Percentiles rank a stretch among this genome's conserved stretches.
Conservation (phyloP, 129 eudicot genomes). For the Artemisia argyi region DNA sequence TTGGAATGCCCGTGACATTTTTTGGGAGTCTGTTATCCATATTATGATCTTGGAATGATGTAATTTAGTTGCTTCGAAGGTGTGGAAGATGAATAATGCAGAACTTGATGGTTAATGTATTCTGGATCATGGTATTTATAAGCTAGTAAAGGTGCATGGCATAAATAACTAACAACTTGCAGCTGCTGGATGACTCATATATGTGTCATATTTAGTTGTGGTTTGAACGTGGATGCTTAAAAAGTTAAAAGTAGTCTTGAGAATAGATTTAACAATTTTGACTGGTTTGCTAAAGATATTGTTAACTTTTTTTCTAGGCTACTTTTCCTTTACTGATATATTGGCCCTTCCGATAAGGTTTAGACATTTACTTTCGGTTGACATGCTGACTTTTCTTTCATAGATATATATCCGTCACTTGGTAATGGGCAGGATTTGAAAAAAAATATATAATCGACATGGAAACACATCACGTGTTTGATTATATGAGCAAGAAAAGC, state of each 20-base stretch:
- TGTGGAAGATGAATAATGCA: neutral
- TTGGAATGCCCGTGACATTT: constrained; percentile 1
- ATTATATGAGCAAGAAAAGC: too few species aligned
- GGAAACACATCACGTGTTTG: too few species aligned
- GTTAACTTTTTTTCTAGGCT: neutral
- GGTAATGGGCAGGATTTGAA: neutral
- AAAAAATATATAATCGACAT: too few species aligned
- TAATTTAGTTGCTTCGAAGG: neutral
- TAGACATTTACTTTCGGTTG: neutral
- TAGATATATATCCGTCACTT: neutral
- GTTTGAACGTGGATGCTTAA: too few species aligned
- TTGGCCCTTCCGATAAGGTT: neutral
- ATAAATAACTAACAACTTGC: too few species aligned
- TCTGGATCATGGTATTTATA: neutral
- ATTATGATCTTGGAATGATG: neutral
- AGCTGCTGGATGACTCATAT: too few species aligned
- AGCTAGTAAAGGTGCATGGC: too few species aligned
- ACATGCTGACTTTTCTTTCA: neutral
- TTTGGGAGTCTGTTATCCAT: constrained; percentile 25
- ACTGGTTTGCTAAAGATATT: neutral
- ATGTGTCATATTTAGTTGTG: too few species aligned
- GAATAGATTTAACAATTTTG: too few species aligned
- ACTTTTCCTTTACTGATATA: neutral
- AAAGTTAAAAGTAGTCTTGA: too few species aligned
- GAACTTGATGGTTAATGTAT: constrained; percentile 7